Base-by-base conservation (phyloP, 2,329 filamentous ascomycete genomes). In the Corynespora cassiicola region DNA sequence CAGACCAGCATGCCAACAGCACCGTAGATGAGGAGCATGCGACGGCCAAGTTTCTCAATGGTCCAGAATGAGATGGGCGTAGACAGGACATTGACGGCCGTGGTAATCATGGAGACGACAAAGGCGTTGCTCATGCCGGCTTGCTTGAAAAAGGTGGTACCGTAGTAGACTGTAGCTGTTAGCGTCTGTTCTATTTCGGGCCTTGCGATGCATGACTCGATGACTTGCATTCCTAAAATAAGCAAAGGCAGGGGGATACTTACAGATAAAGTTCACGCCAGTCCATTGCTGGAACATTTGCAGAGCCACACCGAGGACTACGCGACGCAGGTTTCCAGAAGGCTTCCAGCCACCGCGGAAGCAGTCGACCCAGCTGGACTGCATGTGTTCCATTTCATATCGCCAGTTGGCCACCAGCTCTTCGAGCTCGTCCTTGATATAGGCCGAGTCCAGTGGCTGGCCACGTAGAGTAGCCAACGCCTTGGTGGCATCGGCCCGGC, bases 391-490 rank as follows among this genome's bases (percentile, higher is more conserved):
- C 26, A 48, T 50, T 77, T 95, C 90, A 66, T 92, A 90, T 72
- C 88, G 87, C 71, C 92, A 82, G 77, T 95, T 95, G 75, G 89
- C 90, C 43, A 94, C 79, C 52, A 96, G 89, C 74, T 95, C 90
- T 27, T 86, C 81, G 29, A 95, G 78, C 72, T 95, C 90, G 46
- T 81, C 74, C 72, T 86, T 82, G 70, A 95, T 85, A 68, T 82
- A 90, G 47, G 86, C 80, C 15, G 87, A 91, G 37, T 87, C 81
- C 36, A 71, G 61, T 31, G 85, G 78, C 73, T 95, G 87, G 45
- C 87, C 87, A 65, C 90, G 87, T 20, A 95, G 80, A 41, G 77
- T 79, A 40, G 80, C 71, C 6, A 95, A 79, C 9, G 82, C 73
- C 1, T 69, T 45, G 42, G 83, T 78, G 21, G 89, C 90, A 39